Evolutionary conservation across 306 rosid species (phyloP).

Genomic region (Begonia fuchsioides): DNA sequence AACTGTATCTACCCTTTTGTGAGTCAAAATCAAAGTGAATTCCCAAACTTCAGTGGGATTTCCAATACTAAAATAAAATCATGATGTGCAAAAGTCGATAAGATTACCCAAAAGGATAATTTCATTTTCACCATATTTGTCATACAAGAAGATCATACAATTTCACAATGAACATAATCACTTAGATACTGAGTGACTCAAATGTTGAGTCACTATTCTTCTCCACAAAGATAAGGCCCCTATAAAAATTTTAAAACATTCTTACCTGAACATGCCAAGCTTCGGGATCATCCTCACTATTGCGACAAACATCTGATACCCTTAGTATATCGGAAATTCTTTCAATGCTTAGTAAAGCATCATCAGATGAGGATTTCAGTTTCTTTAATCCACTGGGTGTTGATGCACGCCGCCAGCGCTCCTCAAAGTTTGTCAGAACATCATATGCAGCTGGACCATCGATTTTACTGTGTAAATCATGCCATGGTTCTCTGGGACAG

Average conservation of each 20-base stretch:
- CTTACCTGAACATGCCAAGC: conserved; percentile 91
- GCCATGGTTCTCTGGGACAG: conserved; percentile 99
- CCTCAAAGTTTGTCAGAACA: conserved; percentile 81
- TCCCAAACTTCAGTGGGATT: too few relatives aligned
- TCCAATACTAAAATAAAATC: too few relatives aligned
- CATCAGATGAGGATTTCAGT: conserved; percentile 43
- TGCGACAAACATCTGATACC: conserved; percentile 21
- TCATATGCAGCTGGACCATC: conserved; percentile 98
- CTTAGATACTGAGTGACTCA: not conserved
- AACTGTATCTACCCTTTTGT: too few relatives aligned
- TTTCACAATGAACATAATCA: not conserved
- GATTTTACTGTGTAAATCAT: conserved; percentile 83
- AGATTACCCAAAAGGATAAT: too few relatives aligned
- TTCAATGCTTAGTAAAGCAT: conserved; percentile 67
- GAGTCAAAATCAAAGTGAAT: too few relatives aligned
- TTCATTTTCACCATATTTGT: too few relatives aligned
- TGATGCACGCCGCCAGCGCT: conserved; percentile 89
- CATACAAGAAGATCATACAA: not conserved
- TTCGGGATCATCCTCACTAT: conserved; percentile 55
- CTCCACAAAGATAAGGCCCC: not conserved
- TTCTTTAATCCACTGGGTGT: conserved; percentile 72
- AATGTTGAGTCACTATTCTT: not conserved
- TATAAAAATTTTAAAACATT: not conserved
- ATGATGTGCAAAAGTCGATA: too few relatives aligned
- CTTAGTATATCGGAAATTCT: conserved; percentile 57